These are phyloP conservation scores for Trichophaea hybrida DNA, from an alignment of 2,329 filamentous ascomycete genomes.

Conservation along the genomic window DNA sequence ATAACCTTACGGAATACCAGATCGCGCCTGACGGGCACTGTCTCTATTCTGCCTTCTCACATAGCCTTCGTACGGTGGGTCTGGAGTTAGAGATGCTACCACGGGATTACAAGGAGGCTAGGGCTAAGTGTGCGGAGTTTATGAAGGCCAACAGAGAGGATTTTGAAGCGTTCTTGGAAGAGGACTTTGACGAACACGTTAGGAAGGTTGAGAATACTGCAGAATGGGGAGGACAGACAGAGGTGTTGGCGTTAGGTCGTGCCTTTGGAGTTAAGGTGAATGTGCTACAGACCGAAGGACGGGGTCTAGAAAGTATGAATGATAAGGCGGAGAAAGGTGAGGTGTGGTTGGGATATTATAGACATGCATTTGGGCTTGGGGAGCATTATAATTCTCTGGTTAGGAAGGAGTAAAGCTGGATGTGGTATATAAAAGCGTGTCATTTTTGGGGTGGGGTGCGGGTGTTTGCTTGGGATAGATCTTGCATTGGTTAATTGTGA, in stretches of 20 bases:
- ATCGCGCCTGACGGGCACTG: slow-evolving; percentile 90
- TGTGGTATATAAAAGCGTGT: slow-evolving; percentile 4
- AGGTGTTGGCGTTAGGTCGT: slow-evolving; percentile 70
- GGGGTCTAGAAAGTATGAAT: slow-evolving; percentile 55
- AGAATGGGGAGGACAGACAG: slow-evolving; percentile 91
- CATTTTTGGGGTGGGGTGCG: too few relatives aligned
- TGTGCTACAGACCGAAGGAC: slow-evolving; percentile 70
- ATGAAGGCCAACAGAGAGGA: slow-evolving; percentile 62
- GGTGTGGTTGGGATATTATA: slow-evolving; percentile 89
- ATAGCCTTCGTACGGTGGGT: slow-evolving; percentile 28
- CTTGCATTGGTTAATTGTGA: too few relatives aligned
- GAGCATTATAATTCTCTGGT: slow-evolving; percentile 93
- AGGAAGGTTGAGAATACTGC: slow-evolving; percentile 69
- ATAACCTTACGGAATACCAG: slow-evolving; percentile 56
- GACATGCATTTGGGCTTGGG: slow-evolving; percentile 81
- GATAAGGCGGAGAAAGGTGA: slow-evolving; percentile 38
- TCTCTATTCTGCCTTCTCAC: slow-evolving; percentile 75
- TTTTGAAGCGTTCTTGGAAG: slow-evolving; percentile 77
- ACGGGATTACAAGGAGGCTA: slow-evolving; percentile 48
- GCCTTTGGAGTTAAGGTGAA: slow-evolving; percentile 67
- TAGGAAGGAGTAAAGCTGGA: slow-evolving; percentile 29
- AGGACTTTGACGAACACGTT: slow-evolving; percentile 58
- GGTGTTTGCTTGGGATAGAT: too few relatives aligned
- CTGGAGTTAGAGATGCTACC: slow-evolving; percentile 3
- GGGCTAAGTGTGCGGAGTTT: slow-evolving; percentile 59